phyloP scores from a whole-genome alignment of 805 yeast genomes.

The Candida ficus region DNA sequence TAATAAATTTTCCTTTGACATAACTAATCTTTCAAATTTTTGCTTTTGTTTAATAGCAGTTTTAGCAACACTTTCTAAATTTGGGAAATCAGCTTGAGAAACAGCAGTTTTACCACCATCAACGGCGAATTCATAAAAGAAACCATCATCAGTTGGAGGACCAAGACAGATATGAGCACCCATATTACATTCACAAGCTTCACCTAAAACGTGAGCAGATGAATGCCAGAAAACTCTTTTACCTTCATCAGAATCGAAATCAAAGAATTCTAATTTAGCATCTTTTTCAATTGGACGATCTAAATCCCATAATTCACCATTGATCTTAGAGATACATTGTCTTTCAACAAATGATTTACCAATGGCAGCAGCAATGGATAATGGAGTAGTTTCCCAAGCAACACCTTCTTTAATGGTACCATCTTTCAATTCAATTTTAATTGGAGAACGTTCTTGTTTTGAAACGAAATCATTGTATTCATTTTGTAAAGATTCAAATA shows the following conservation, averaged over 20 bases:
- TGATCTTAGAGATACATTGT: conserved; percentile 85
- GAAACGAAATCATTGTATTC: conserved; percentile 72
- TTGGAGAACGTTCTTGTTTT: conserved; percentile 52
- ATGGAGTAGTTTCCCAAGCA: conserved; percentile 87
- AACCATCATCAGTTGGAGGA: conserved; percentile 97
- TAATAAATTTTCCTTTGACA: conserved; percentile 87
- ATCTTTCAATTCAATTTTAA: conserved; percentile 80
- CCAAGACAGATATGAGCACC: conserved; percentile 93
- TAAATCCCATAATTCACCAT: conserved; percentile 91
- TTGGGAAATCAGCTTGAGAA: conserved; percentile 75
- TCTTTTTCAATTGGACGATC: conserved; percentile 86
- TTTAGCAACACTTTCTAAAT: conserved; percentile 81
- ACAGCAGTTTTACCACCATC: conserved; percentile 72
- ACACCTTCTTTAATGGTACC: conserved; percentile 75
- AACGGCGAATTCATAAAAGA: conserved; percentile 93
- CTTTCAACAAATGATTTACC: conserved; percentile 86
- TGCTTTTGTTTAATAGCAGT: conserved; percentile 92
- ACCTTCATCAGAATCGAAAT: conserved; percentile 92
- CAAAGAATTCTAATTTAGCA: conserved; percentile 70
- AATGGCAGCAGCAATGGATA: conserved; percentile 76
- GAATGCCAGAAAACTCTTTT: conserved; percentile 98
- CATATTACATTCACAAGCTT: conserved; percentile 92
- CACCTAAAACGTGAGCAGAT: conserved; percentile 96
- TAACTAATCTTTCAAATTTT: conserved; percentile 86
- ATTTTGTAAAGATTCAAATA: conserved; percentile 77